Percentiles rank a stretch among this genome's conserved stretches.
phyloP scores from a whole-genome alignment of 192 early-diverging fungal genomes.

The Cetraspora pellucida region DNA sequence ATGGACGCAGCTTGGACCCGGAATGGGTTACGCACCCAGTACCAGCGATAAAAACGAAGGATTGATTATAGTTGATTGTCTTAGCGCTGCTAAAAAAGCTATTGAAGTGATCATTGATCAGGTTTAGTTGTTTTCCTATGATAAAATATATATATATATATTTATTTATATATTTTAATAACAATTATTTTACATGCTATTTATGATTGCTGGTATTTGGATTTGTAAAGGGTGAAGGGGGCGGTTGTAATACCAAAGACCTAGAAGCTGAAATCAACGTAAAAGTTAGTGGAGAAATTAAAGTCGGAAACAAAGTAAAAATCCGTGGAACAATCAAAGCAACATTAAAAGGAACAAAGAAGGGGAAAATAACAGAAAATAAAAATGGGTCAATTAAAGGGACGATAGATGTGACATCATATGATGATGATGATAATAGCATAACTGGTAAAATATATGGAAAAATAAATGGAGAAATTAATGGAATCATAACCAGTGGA shows the following conservation, averaged over 20 bases:
- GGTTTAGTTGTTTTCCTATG: background rate
- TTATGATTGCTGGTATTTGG: no score
- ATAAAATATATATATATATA: no score
- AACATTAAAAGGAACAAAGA: no score
- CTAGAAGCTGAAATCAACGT: background rate
- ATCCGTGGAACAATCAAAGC: constrained; percentile 6
- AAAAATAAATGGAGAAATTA: no score
- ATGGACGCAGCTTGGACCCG: constrained; percentile 24
- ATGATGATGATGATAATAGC: no score
- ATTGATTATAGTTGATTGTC: constrained; percentile 1
- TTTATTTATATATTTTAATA: background rate
- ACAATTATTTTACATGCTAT: background rate
- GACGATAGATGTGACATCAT: no score
- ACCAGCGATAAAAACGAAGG: constrained; percentile 13
- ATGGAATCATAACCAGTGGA: no score
- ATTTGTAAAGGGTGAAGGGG: constrained; percentile 25
- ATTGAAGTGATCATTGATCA: constrained; percentile 15
- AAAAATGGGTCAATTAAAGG: no score
- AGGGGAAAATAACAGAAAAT: no score
- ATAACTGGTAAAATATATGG: no score
- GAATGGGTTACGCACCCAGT: constrained; percentile 27
- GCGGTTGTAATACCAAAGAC: background rate
- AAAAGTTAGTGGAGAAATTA: background rate
- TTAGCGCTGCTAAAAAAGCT: background rate
- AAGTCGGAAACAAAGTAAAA: background rate